Base-by-base conservation (phyloP, 2,329 filamentous ascomycete species). In the Microdochium nivale region DNA sequence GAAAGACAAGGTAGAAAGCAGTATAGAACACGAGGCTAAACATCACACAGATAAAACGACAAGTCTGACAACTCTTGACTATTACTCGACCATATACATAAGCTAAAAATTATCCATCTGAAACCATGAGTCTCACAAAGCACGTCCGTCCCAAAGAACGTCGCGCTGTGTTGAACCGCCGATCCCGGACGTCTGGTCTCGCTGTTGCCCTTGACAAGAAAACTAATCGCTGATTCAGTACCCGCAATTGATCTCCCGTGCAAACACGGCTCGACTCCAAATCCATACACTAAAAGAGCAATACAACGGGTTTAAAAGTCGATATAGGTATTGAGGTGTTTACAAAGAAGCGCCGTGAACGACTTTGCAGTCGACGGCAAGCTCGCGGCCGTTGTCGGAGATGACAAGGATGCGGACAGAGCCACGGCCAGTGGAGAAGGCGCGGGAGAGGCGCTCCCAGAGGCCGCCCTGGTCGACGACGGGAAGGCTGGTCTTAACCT, bases 321-420 rank as follows among this genome's bases (percentile, higher is more conserved):
- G 40, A 44, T 7, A 44, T 11, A 44, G 23, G 13, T 3, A 19
- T 44, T 44, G 16, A 13, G 21, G 40, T 44, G 40, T 62, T 76
- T 83, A 86, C 70, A 86, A 73, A 65, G 79, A 79, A 60, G 81
- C 84, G 67, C 81, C 82, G 77, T 99, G 94, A 69, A 97, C 88
- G 68, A 95, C 88, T 88, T 96, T 97, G 84, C 95, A 94, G 83
- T 99, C 94, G 62, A 99, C 94, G 63, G 88, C 91, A 67, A 99
- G 84, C 84, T 99, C 94, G 65, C 87, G 84, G 64, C 90, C 91
- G 65, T 86, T 80, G 73, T 99, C 94, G 72, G 84, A 90, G 75
- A 99, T 91, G 72, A 99, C 94, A 56, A 97, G 85, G 66, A 95
- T 90, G 62, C 94, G 89, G 67, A 99, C 88, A 69, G 85, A 90